Conservation (phyloP, 164 flowering plant genomes). For the Aristolochia contorta region DNA sequence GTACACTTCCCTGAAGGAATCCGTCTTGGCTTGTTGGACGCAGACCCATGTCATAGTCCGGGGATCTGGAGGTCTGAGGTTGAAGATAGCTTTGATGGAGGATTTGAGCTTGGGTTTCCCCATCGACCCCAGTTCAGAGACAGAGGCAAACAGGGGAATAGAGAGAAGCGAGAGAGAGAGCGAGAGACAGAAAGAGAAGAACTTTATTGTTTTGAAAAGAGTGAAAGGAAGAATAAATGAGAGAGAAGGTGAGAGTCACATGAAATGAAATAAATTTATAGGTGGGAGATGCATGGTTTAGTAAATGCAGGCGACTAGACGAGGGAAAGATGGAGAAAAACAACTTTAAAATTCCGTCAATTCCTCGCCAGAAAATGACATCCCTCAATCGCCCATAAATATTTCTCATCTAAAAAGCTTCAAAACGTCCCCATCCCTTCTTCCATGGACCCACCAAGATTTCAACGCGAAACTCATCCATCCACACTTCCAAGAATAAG, state of each 20-base stretch:
- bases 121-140: background rate
- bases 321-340: background rate
- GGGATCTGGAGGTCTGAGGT: conserved; percentile 6
- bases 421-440: too few species aligned
- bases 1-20: conserved; percentile 16
- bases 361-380: too few species aligned
- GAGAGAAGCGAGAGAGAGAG: conserved; percentile 6
- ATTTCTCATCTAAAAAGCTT: too few species aligned
- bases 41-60: conserved; percentile 13
- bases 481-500: too few species aligned
- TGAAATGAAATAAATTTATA: conserved; percentile 7
- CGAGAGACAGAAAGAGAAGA: background rate
- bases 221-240: conserved; percentile 7
- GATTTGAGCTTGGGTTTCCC: conserved; percentile 14
- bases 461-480: too few species aligned
- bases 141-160: background rate
- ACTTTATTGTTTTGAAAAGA: background rate
- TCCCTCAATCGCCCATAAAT: too few species aligned
- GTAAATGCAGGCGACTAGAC: background rate
- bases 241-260: conserved; percentile 2
- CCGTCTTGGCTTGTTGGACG: conserved; percentile 12
- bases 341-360: background rate
- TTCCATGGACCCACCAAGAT: too few species aligned
- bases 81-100: conserved; percentile 14
- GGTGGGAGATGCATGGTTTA: background rate